phyloP scores from a whole-genome alignment of 169 alveolate genomes.

The Plasmodium ovale region DNA sequence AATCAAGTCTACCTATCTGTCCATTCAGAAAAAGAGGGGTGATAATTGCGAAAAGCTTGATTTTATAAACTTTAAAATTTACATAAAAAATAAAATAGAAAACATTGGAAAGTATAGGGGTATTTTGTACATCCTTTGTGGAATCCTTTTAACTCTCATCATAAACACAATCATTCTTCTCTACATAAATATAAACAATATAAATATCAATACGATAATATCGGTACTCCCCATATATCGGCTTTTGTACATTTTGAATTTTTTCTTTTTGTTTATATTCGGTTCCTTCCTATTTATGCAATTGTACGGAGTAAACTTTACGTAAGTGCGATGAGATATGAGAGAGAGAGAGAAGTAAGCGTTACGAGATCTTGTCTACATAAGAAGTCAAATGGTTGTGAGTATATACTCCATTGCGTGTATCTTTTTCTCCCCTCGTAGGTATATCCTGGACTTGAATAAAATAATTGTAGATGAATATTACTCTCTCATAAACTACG shows the following conservation, averaged over 20 bases:
- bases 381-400: too few species aligned
- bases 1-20: constrained; percentile 43
- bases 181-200: constrained; percentile 42
- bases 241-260: constrained; percentile 39
- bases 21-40: constrained; percentile 51
- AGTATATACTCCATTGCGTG: too few species aligned
- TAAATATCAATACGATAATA: constrained; percentile 24
- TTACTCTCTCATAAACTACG: constrained; percentile 49
- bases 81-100: constrained; percentile 55
- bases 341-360: background rate
- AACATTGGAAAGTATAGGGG: constrained; percentile 38
- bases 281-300: constrained; percentile 69
- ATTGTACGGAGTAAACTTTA: constrained; percentile 55
- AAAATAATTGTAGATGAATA: constrained; percentile 73
- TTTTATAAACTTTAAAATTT: constrained; percentile 52
- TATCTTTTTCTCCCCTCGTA: background rate
- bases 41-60: constrained; percentile 50
- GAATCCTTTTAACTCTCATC: constrained; percentile 22
- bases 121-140: constrained; percentile 22
- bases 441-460: constrained; percentile 60
- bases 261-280: constrained; percentile 51
- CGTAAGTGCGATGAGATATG: constrained; percentile 1
- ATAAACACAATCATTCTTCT: constrained; percentile 37
- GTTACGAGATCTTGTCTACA: background rate
- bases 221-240: constrained; percentile 51